Percentiles rank a stretch among this genome's conserved stretches.
These are phyloP conservation scores for Dictyostelium citrinum DNA, from an alignment of 78 protist genomes.

Conservation along the genomic window DNA sequence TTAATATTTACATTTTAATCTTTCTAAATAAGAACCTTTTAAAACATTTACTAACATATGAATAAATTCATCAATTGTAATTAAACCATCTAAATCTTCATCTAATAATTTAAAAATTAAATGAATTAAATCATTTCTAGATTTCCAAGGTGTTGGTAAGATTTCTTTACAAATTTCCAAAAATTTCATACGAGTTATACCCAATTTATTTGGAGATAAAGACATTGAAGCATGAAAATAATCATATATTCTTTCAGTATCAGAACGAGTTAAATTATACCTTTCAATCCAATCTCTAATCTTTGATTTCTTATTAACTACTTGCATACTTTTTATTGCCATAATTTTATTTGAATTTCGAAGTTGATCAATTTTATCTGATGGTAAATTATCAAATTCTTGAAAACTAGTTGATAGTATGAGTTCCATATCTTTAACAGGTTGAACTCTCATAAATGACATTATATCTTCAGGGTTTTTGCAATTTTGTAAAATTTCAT, in stretches of 20 bases:
- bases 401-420: neutral
- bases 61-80: slow-evolving; percentile 44
- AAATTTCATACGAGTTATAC: slow-evolving; percentile 13
- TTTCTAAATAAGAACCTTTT: slow-evolving; percentile 31
- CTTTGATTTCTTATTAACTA: slow-evolving; percentile 29
- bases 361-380: slow-evolving; percentile 60
- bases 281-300: slow-evolving; percentile 49
- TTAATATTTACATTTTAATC: slow-evolving; percentile 33
- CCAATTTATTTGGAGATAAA: slow-evolving; percentile 11
- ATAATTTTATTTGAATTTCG: slow-evolving; percentile 58
- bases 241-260: slow-evolving; percentile 27
- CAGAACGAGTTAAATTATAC: neutral
- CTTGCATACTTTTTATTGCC: slow-evolving; percentile 59
- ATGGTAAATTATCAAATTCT: slow-evolving; percentile 42
- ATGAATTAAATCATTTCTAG: slow-evolving; percentile 1
- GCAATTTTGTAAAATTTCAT: slow-evolving; percentile 11
- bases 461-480: slow-evolving; percentile 35
- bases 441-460: neutral
- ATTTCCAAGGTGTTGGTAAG: slow-evolving; percentile 29
- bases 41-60: slow-evolving; percentile 7
- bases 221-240: slow-evolving; percentile 35
- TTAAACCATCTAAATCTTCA: slow-evolving; percentile 53
- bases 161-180: slow-evolving; percentile 19
- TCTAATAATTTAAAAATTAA: slow-evolving; percentile 25
- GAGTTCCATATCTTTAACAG: neutral